A percentile compares a stretch with the other conserved stretches of the same genome.
Conservation (phyloP, 2,329 filamentous ascomycete genomes). For the Diaporthe vexans region DNA sequence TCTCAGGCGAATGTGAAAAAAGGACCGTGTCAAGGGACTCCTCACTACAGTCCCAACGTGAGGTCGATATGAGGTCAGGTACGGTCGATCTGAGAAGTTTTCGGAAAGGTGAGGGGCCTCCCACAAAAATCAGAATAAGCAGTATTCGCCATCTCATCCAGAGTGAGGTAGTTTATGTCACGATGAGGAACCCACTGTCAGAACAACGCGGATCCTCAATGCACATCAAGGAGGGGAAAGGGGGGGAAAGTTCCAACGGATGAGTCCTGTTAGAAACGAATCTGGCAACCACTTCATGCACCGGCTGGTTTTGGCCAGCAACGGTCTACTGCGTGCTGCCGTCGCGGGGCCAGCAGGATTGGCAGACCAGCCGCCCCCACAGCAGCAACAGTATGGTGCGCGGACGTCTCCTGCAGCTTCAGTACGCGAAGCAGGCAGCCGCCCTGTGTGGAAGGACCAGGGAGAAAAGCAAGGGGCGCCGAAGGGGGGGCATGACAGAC, state of each 20-base stretch:
- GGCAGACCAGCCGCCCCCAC: no score
- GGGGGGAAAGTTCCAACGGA: background rate
- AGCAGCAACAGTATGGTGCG: background rate
- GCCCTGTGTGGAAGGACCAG: background rate
- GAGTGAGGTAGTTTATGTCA: background rate
- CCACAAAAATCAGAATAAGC: background rate
- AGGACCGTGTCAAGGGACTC: background rate
- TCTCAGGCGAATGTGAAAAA: background rate
- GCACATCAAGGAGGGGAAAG: background rate
- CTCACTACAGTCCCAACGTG: background rate
- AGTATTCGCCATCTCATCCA: background rate
- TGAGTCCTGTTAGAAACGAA: background rate
- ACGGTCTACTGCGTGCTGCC: background rate
- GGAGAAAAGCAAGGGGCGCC: background rate
- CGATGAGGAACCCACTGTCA: no score
- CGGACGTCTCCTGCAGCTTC: background rate
- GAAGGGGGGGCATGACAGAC: no score
- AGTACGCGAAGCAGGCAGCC: background rate
- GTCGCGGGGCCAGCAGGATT: no score
- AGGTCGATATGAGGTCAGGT: slow-evolving; percentile 1
- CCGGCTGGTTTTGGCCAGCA: background rate
- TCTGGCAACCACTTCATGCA: background rate
- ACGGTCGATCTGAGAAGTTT: background rate
- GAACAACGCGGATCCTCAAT: background rate
- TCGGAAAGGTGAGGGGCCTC: background rate